Evolutionary conservation across 1,139 yeast genomes (phyloP), one percentile per base, ranked within the genome.

Genomic region (Wickerhamomyces sp.): DNA sequence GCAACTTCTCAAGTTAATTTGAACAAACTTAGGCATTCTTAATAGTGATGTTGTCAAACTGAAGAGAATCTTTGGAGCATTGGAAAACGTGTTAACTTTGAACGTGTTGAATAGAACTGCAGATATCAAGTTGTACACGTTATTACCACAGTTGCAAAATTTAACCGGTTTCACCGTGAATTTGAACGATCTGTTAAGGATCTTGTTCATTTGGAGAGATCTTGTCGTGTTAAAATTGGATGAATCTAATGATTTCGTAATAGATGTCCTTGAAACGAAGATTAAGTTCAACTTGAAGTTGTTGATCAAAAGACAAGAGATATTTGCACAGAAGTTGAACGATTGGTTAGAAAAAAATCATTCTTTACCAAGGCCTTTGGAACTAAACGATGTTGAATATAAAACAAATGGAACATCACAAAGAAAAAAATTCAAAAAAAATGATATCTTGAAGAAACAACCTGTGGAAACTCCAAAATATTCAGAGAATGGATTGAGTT

Each of bases 401-500:
- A 29, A 25, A 16, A n/a, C 23, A 9, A 15, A 26, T 7, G 14
- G 16, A 1, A 17, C 30, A 4, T 17, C 39, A 3, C 21, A 32
- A 8, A 33, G 30, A 20, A 38, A 34, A 33, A 40, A 38, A 11
- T 13, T 12, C 21, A 19, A 20, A 15, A 37, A 25, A 26, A 11
- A 15, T 12, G 25, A 12, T 5, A 13, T 21, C n/a, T 14, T 13
- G 5, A 19, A 27, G 20, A 21, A 23, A 13, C 5, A 22, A 2
- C 6, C 23, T 8, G 9, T 7, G 17, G 17, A 23, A 11, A 15
- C n/a, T 13, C 16, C 26, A 13, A 3, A 35, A 26, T 5, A 32
- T 22, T 13, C 25, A 25, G 11, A 6, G 5, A 12, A 12, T 5
- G 72, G 73, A 0, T 42, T 69, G 10, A 57, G 72, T 2, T 47